These are phyloP conservation scores for Helianthus annuus DNA, from an alignment of 129 eudicot species.

Conservation along the genomic window HanXRQr2.0-SUNRISE NC_035449.2:34449369-34449868, in stretches of 20 bases:
- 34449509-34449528: slow-evolving; percentile 41
- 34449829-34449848: too few species aligned
- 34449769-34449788: too few species aligned
- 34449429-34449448: slow-evolving; percentile 32
- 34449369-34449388: background rate
- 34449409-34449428: slow-evolving; percentile 61
- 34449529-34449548: slow-evolving; percentile 14
- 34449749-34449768: too few species aligned
- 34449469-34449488: slow-evolving; percentile 48
- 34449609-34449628: slow-evolving; percentile 38
- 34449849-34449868: too few species aligned
- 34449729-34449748: too few species aligned
- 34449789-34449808: too few species aligned
- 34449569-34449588: slow-evolving; percentile 37
- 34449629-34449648: slow-evolving; percentile 39
- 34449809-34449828: too few species aligned
- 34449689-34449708: too few species aligned
- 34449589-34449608: slow-evolving; percentile 60
- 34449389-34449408: too few species aligned
- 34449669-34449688: too few species aligned
- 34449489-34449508: slow-evolving; percentile 58
- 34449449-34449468: slow-evolving; percentile 73
- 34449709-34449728: too few species aligned
- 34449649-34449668: too few species aligned
- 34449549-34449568: slow-evolving; percentile 42